phyloP scores from a whole-genome alignment of 1,284 basidiomycete species.

The Cutaneotrichosporon arboriforme region DNA sequence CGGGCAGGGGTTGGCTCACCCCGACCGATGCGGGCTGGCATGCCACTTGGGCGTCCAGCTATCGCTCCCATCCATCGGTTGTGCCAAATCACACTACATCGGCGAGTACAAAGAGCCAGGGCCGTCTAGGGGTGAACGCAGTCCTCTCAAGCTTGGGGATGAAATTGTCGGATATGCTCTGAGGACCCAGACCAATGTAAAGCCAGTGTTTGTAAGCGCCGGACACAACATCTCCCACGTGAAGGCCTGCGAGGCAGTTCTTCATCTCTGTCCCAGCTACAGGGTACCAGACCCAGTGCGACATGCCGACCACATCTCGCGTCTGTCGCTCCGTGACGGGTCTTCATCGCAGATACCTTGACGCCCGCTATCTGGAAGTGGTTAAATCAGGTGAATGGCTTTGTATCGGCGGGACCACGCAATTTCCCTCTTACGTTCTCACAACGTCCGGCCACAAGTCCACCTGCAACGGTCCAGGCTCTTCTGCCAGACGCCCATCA shows the following conservation, averaged over 20 bases:
- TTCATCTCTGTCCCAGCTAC: neutral
- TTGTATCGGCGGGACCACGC: too few species aligned
- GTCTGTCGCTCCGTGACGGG: neutral
- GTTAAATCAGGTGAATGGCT: too few species aligned
- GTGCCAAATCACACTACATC: slow-evolving; percentile 1
- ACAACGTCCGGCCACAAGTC: too few species aligned
- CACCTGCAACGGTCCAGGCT: too few species aligned
- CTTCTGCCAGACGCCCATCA: too few species aligned
- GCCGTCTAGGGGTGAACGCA: neutral
- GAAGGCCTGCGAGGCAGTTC: neutral
- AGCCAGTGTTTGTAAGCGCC: slow-evolving; percentile 1
- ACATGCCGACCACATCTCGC: slow-evolving; percentile 1
- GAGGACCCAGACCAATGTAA: neutral
- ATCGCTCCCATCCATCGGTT: neutral
- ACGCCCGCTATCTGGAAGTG: too few species aligned
- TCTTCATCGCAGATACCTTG: too few species aligned
- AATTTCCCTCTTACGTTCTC: too few species aligned
- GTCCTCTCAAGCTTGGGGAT: neutral
- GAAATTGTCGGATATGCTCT: neutral
- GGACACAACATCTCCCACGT: neutral
- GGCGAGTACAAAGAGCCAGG: neutral
- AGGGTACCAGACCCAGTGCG: neutral
- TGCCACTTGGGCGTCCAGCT: slow-evolving; percentile 2
- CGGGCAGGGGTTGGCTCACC: slow-evolving; percentile 4
- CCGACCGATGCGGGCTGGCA: slow-evolving; percentile 5